Conservation (phyloP, 169 alveolate species). For the Plasmodium billcollinsi region DNA sequence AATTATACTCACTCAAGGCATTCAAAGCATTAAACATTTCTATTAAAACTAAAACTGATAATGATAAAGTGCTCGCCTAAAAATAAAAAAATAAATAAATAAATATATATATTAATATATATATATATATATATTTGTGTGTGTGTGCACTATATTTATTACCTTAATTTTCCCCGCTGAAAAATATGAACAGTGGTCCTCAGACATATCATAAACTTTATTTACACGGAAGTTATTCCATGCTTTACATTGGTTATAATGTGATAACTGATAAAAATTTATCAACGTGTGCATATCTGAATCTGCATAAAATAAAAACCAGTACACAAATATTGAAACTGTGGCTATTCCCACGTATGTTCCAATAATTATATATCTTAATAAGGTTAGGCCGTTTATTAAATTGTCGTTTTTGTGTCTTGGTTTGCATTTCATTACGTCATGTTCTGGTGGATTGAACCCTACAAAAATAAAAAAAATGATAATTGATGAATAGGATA, state of each 20-base stretch:
- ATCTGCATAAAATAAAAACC: constrained; percentile 92
- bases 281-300: constrained; percentile 96
- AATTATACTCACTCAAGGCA: constrained; percentile 98
- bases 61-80: constrained; percentile 95
- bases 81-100: not conserved
- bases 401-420: constrained; percentile 96
- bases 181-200: constrained; percentile 97
- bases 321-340: constrained; percentile 97
- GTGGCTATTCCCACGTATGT: constrained; percentile 98
- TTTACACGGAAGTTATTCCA: constrained; percentile 92
- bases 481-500: not conserved
- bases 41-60: constrained; percentile 96
- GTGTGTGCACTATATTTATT: not conserved
- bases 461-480: constrained; percentile 82
- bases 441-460: constrained; percentile 99
- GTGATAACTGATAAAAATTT: constrained; percentile 91
- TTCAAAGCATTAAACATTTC: constrained; percentile 99
- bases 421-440: constrained; percentile 98
- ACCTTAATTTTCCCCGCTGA: constrained; percentile 96
- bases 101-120: not conserved
- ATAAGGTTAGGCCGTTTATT: constrained; percentile 95
- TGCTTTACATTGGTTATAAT: constrained; percentile 83
- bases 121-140: not conserved
- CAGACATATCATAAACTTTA: constrained; percentile 88
- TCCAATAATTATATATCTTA: constrained; percentile 96